These are phyloP conservation scores for Cairneyella variabilis DNA, from an alignment of 495 filamentous ascomycete species.

Conservation along the genomic window DNA sequence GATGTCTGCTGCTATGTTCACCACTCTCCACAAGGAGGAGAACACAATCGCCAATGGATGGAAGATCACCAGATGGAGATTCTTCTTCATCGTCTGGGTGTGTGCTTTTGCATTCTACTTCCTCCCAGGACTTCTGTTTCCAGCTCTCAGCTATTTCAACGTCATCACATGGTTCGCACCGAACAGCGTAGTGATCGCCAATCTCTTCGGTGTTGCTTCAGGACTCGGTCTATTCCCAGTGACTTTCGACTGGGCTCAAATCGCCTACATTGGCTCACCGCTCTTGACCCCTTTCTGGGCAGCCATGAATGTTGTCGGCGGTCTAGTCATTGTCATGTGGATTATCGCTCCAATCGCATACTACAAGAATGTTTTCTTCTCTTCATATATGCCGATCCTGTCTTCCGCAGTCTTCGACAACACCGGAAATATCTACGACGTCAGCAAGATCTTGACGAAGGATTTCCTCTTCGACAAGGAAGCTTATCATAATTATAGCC, in stretches of 20 bases:
- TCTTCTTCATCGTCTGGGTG: slow-evolving; percentile 72
- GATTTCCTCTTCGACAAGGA: slow-evolving; percentile 68
- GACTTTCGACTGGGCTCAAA: slow-evolving; percentile 92
- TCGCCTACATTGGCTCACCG: slow-evolving; percentile 86
- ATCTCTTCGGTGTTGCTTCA: slow-evolving; percentile 80
- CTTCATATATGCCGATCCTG: slow-evolving; percentile 76
- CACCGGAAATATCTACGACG: slow-evolving; percentile 70
- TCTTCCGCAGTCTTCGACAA: slow-evolving; percentile 79
- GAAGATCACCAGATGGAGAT: slow-evolving; percentile 74
- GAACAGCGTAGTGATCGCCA: slow-evolving; percentile 69
- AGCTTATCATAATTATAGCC: slow-evolving; percentile 71
- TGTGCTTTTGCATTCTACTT: slow-evolving; percentile 75
- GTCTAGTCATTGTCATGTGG: slow-evolving; percentile 87
- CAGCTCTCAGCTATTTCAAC: slow-evolving; percentile 84
- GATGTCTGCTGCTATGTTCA: slow-evolving; percentile 83
- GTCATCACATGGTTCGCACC: slow-evolving; percentile 91
- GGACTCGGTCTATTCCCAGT: slow-evolving; percentile 81
- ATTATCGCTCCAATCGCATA: slow-evolving; percentile 78
- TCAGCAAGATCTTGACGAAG: slow-evolving; percentile 65
- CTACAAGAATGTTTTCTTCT: slow-evolving; percentile 72
- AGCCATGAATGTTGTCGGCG: slow-evolving; percentile 81
- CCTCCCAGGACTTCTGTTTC: slow-evolving; percentile 78
- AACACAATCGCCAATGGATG: slow-evolving; percentile 82
- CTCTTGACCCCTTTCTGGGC: slow-evolving; percentile 90
- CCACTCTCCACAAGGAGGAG: slow-evolving; percentile 77